Percentiles rank a stretch among this genome's conserved stretches.
Conservation (phyloP, 768 basidiomycete species). For the Lactifluus rugatus region DNA sequence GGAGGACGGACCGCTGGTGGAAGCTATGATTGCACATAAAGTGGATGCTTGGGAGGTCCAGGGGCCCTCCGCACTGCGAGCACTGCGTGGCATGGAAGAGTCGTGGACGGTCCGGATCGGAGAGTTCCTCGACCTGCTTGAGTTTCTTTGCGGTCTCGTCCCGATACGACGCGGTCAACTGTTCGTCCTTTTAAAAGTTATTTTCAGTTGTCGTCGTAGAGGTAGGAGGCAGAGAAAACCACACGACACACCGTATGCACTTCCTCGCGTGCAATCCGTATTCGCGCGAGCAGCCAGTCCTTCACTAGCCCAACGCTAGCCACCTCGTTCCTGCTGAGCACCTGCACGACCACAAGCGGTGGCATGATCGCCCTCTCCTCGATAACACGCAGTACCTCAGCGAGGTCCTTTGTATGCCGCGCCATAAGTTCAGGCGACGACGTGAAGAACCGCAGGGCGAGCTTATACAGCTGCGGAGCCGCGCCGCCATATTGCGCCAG, state of each 20-base stretch:
- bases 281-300: slow-evolving; percentile 77
- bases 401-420: slow-evolving; percentile 63
- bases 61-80: slow-evolving; percentile 76
- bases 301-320: slow-evolving; percentile 89
- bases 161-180: slow-evolving; percentile 81
- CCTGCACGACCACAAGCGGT: slow-evolving; percentile 81
- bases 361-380: slow-evolving; percentile 78
- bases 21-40: slow-evolving; percentile 99
- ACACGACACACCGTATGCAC: slow-evolving; percentile 54
- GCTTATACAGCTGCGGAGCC: slow-evolving; percentile 71
- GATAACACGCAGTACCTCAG: slow-evolving; percentile 61
- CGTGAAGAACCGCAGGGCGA: slow-evolving; percentile 85
- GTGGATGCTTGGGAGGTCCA: slow-evolving; percentile 89
- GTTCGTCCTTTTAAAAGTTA: too few relatives aligned
- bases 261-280: slow-evolving; percentile 62
- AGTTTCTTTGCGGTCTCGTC: slow-evolving; percentile 72
- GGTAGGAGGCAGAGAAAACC: too few relatives aligned
- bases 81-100: slow-evolving; percentile 95
- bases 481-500: slow-evolving; percentile 63
- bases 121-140: slow-evolving; percentile 71
- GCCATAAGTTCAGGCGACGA: slow-evolving; percentile 64
- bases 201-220: too few relatives aligned
- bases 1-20: slow-evolving; percentile 65
- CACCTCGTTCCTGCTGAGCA: slow-evolving; percentile 79
- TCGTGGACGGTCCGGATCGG: slow-evolving; percentile 65